A percentile compares a stretch with the other conserved stretches of the same genome.
Evolutionary conservation across 2,329 filamentous ascomycete genomes (phyloP).

Genomic region (Emericellopsis atlantica): DNA sequence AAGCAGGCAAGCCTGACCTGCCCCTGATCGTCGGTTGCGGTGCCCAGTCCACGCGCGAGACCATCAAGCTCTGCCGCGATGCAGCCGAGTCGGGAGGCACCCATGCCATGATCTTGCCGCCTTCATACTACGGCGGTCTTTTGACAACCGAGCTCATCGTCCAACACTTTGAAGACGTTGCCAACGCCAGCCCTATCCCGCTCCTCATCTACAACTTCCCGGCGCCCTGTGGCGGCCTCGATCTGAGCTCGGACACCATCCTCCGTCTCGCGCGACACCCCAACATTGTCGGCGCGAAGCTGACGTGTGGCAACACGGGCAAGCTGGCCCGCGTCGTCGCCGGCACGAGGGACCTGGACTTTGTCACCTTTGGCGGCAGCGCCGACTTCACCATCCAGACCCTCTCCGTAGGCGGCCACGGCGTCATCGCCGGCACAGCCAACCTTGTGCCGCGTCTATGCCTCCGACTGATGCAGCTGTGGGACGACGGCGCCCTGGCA

Average conservation of each 20-base stretch:
- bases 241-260: constrained; percentile 44
- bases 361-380: constrained; percentile 60
- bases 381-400: constrained; percentile 65
- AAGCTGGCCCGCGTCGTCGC: constrained; percentile 39
- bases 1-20: constrained; percentile 37
- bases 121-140: constrained; percentile 53
- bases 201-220: constrained; percentile 55
- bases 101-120: constrained; percentile 55
- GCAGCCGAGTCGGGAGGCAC: constrained; percentile 52
- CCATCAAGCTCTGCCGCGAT: constrained; percentile 52
- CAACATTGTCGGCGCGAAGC: constrained; percentile 51
- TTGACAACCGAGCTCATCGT: constrained; percentile 44
- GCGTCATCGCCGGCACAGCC: constrained; percentile 58
- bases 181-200: constrained; percentile 42
- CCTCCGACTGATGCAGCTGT: constrained; percentile 47
- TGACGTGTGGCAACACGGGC: constrained; percentile 52
- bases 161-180: constrained; percentile 50
- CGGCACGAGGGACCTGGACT: constrained; percentile 26
- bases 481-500: constrained; percentile 39
- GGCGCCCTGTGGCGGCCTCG: constrained; percentile 40
- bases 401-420: constrained; percentile 55
- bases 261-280: constrained; percentile 34
- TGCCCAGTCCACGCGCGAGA: constrained; percentile 54
- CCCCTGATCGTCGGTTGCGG: constrained; percentile 60
- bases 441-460: constrained; percentile 59